Percentiles rank a stretch among this genome's conserved stretches.
Evolutionary conservation across 345 rosid genomes (phyloP).

Genomic region (Microcos paniculata): DNA sequence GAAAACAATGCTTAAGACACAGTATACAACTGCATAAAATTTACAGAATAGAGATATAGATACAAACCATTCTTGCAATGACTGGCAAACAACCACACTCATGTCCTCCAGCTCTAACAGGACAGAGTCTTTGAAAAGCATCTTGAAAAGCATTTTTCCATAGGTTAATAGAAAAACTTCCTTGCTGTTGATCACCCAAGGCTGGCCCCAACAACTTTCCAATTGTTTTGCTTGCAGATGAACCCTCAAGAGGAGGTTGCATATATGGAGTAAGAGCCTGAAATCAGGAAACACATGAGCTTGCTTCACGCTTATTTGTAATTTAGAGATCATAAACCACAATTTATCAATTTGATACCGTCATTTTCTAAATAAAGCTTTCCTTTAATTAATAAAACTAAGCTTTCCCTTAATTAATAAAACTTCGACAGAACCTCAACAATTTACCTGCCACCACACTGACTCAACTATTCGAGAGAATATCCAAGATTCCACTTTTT

Average conservation of each 20-base stretch:
- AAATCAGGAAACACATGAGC: conserved; percentile 14
- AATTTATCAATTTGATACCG: background rate
- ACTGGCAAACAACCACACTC: conserved; percentile 93
- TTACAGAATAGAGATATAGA: background rate
- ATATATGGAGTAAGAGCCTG: conserved; percentile 89
- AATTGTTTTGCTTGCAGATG: conserved; percentile 35
- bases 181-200: conserved; percentile 79
- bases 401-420: background rate
- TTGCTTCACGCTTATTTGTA: background rate
- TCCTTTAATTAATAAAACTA: background rate
- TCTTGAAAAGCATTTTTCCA: conserved; percentile 89
- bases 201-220: conserved; percentile 72
- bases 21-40: background rate
- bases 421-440: background rate
- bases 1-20: conserved; percentile 2
- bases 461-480: conserved; percentile 93
- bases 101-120: conserved; percentile 82
- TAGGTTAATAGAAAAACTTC: conserved; percentile 62
- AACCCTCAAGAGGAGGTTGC: conserved; percentile 63
- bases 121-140: conserved; percentile 76
- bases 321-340: background rate
- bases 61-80: conserved; percentile 65
- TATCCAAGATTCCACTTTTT: conserved; percentile 85
- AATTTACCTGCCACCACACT: conserved; percentile 96
- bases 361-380: background rate